Conservation (phyloP, 2,329 filamentous ascomycete species). For the Botrytis tulipae region DNA sequence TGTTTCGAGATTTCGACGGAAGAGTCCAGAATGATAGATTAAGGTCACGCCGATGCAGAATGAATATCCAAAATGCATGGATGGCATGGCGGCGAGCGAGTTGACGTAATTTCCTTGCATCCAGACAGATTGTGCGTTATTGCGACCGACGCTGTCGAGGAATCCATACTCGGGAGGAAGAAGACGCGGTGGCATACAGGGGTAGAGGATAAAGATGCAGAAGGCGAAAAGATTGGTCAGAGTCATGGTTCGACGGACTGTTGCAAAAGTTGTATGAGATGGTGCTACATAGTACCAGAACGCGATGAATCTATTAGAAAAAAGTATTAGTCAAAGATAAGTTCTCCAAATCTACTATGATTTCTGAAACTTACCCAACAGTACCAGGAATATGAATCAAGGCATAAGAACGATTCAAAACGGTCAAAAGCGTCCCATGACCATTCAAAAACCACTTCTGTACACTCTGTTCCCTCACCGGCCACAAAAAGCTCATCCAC, state of each 20-base stretch:
- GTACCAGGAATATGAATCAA: conserved; percentile 60
- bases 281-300: conserved; percentile 62
- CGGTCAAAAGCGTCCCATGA: conserved; percentile 51
- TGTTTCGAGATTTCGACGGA: conserved; percentile 40
- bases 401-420: conserved; percentile 58
- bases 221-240: conserved; percentile 55
- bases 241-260: conserved; percentile 49
- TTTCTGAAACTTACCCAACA: conserved; percentile 47
- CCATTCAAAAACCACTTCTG: conserved; percentile 57
- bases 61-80: conserved; percentile 54
- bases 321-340: neutral
- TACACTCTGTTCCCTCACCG: conserved; percentile 50
- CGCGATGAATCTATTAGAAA: conserved; percentile 53
- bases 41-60: conserved; percentile 53
- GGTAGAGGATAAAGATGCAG: conserved; percentile 51
- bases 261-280: conserved; percentile 46
- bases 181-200: conserved; percentile 53
- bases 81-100: conserved; percentile 51
- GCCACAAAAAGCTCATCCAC: conserved; percentile 51
- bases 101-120: conserved; percentile 52
- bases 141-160: conserved; percentile 50
- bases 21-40: conserved; percentile 52
- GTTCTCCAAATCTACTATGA: neutral
- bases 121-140: conserved; percentile 50
- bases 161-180: conserved; percentile 50